phyloP scores from a whole-genome alignment of 2,329 filamentous ascomycete genomes.

The Microthyrium microscopicum region DNA sequence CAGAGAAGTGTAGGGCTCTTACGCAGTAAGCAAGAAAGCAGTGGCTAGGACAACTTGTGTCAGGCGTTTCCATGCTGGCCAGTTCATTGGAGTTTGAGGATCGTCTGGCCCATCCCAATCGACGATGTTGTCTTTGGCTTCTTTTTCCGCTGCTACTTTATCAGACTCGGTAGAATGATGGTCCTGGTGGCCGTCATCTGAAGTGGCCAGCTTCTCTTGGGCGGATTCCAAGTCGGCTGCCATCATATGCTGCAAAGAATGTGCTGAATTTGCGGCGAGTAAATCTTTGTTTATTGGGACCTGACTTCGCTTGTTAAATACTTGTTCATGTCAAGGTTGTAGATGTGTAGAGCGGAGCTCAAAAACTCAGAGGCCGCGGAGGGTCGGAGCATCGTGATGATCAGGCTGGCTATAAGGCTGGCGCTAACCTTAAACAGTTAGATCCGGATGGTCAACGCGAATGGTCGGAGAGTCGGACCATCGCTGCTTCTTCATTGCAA shows the following conservation, averaged over 20 bases:
- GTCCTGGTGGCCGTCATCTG: constrained; percentile 11
- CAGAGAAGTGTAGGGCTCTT: constrained; percentile 10
- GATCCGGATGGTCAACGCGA: constrained; percentile 9
- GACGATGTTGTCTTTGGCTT: constrained; percentile 11
- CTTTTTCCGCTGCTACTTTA: constrained; percentile 12
- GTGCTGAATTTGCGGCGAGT: too few species aligned
- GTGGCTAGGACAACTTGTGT: constrained; percentile 14
- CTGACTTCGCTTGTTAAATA: too few species aligned
- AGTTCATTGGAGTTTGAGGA: constrained; percentile 16
- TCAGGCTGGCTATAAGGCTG: too few species aligned
- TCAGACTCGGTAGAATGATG: constrained; percentile 13
- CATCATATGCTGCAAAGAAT: constrained; percentile 12
- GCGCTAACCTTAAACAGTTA: constrained; percentile 1
- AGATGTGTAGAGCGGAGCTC: constrained; percentile 9
- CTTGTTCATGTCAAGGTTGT: too few species aligned
- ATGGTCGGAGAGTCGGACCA: constrained; percentile 11
- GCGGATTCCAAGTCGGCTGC: constrained; percentile 13
- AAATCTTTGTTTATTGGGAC: too few species aligned
- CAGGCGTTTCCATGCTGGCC: constrained; percentile 13
- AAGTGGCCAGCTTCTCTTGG: constrained; percentile 13
- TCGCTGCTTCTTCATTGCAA: constrained; percentile 10
- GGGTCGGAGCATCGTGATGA: constrained; percentile 7
- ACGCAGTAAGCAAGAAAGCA: constrained; percentile 12
- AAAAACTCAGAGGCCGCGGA: constrained; percentile 8
- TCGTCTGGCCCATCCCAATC: constrained; percentile 11